Percentiles rank a stretch among this genome's conserved stretches.
Conservation (phyloP, 306 rosid genomes). For the Aeschynomene evenia region DNA sequence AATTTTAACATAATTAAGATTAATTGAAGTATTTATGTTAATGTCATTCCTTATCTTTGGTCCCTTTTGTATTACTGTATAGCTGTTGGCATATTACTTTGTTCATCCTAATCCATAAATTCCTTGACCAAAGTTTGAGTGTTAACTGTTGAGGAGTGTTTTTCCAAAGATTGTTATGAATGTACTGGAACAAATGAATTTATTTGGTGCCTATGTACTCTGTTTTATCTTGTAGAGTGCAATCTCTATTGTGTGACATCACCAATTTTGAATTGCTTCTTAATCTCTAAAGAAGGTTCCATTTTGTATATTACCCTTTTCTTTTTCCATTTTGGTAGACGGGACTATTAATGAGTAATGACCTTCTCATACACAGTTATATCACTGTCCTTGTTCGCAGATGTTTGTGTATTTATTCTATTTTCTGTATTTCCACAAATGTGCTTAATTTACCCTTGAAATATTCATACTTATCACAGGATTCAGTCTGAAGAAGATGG, state of each 20-base stretch:
- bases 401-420: background rate
- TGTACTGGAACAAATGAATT: background rate
- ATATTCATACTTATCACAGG: constrained; percentile 42
- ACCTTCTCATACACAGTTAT: constrained; percentile 1
- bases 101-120: background rate
- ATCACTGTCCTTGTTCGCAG: background rate
- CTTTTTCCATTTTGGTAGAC: background rate
- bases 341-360: background rate
- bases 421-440: background rate
- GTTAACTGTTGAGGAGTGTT: background rate
- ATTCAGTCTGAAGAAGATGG: constrained; percentile 80
- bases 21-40: constrained; percentile 17
- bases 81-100: background rate
- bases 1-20: constrained; percentile 34
- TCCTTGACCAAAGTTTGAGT: background rate
- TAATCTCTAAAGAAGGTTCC: background rate
- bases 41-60: background rate
- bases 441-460: constrained; percentile 9
- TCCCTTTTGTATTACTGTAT: background rate
- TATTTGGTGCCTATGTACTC: background rate
- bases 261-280: background rate
- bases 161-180: constrained; percentile 1
- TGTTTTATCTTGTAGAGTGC: background rate
- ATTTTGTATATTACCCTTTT: background rate
- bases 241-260: background rate